These are phyloP conservation scores for Annulohypoxylon nitens DNA, from an alignment of 495 filamentous ascomycete species.

Conservation along the genomic window DNA sequence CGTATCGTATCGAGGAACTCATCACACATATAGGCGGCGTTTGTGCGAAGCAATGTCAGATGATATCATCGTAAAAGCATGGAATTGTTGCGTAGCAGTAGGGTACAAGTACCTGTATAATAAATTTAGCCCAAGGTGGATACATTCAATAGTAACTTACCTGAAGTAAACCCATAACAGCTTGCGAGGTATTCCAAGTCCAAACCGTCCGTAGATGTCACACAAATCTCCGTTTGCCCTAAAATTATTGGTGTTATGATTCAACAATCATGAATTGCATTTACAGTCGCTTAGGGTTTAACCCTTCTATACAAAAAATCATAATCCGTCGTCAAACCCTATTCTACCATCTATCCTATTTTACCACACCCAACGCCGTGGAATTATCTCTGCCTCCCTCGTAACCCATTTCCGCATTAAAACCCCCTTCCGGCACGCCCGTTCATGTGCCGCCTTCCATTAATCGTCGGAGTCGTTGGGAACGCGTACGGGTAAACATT, in stretches of 20 bases:
- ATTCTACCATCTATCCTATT: constrained; percentile 25
- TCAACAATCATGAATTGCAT: constrained; percentile 10
- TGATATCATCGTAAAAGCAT: neutral
- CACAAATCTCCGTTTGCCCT: neutral
- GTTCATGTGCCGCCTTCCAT: constrained; percentile 49
- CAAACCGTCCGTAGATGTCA: neutral
- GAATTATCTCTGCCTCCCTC: constrained; percentile 9
- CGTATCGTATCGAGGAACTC: constrained; percentile 76
- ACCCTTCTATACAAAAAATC: constrained; percentile 41
- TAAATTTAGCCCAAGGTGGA: no score
- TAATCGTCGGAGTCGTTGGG: constrained; percentile 22
- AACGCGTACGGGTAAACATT: constrained; percentile 38
- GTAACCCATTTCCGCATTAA: neutral
- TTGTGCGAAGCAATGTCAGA: constrained; percentile 20
- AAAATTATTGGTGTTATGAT: neutral
- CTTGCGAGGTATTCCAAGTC: neutral
- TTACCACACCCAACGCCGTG: constrained; percentile 28
- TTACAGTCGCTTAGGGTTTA: neutral
- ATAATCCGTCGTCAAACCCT: constrained; percentile 21
- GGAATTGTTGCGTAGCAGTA: no score
- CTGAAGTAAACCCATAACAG: no score
- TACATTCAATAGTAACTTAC: no score
- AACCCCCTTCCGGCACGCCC: constrained; percentile 44
- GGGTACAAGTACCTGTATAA: no score
- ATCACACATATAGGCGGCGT: constrained; percentile 67